Percentiles rank a stretch among this genome's conserved stretches.
Conservation (phyloP, 257 asterid species). For the Solanum infundibuliforme region DNA sequence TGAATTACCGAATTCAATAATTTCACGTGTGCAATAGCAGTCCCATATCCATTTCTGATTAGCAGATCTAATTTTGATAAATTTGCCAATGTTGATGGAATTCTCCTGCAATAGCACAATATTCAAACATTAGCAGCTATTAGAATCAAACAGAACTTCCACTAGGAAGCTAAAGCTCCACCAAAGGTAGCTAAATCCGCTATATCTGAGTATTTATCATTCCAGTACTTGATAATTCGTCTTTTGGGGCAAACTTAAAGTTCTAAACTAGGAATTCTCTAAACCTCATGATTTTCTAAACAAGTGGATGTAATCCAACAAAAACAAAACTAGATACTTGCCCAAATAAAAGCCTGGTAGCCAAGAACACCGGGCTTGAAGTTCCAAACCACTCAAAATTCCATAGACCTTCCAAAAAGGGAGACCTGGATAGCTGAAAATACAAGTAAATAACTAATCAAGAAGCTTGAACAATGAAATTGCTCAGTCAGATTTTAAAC, state of each 20-base stretch:
- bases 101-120: slow-evolving; percentile 43
- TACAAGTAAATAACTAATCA: not conserved
- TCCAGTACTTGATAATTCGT: not conserved
- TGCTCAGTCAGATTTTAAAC: slow-evolving; percentile 8
- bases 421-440: slow-evolving; percentile 57
- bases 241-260: not conserved
- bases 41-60: slow-evolving; percentile 73
- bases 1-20: slow-evolving; percentile 51
- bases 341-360: slow-evolving; percentile 60
- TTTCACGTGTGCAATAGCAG: slow-evolving; percentile 50
- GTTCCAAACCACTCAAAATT: slow-evolving; percentile 66
- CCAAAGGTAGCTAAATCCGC: not conserved
- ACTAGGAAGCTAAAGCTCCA: not conserved
- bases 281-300: not conserved
- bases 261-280: not conserved
- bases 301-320: not conserved
- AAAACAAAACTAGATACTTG: slow-evolving; percentile 11
- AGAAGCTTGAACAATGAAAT: not conserved
- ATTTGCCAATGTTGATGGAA: slow-evolving; percentile 57
- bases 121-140: not conserved
- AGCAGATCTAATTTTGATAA: slow-evolving; percentile 58
- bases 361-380: slow-evolving; percentile 54
- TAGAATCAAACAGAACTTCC: not conserved
- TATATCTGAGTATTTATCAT: not conserved
- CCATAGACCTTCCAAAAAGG: slow-evolving; percentile 67